phyloP scores from a whole-genome alignment of 1,139 yeast species.

The Scheffersomyces illinoinensis region DNA sequence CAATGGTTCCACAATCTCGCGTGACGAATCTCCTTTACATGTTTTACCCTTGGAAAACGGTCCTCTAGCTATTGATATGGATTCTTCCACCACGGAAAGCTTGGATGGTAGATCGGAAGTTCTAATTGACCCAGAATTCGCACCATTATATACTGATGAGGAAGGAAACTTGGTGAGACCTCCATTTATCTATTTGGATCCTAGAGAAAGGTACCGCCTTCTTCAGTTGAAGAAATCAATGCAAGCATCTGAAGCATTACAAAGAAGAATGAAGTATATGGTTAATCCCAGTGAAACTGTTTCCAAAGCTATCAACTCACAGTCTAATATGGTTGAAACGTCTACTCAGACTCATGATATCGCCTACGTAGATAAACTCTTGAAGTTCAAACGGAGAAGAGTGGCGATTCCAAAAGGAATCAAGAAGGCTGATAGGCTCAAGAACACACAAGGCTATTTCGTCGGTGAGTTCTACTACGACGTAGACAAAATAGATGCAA shows the following conservation, averaged over 20 bases:
- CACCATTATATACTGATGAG: conserved; percentile 36
- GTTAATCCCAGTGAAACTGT: conserved; percentile 42
- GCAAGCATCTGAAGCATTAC: conserved; percentile 36
- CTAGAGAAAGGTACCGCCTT: conserved; percentile 44
- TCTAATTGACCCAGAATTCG: conserved; percentile 29
- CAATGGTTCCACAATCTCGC: not conserved
- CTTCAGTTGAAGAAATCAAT: conserved; percentile 41
- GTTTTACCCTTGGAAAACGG: conserved; percentile 1
- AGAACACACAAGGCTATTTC: conserved; percentile 25
- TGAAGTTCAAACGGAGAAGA: conserved; percentile 11
- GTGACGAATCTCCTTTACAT: conserved; percentile 12
- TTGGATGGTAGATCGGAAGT: not conserved
- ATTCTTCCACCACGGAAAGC: not conserved
- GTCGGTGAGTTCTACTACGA: conserved; percentile 43
- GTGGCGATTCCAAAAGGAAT: conserved; percentile 1
- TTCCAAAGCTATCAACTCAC: conserved; percentile 11
- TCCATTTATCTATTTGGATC: conserved; percentile 49
- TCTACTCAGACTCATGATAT: conserved; percentile 44
- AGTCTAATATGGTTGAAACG: conserved; percentile 34
- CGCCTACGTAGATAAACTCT: conserved; percentile 23
- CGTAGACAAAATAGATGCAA: conserved; percentile 14
- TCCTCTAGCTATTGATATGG: not conserved
- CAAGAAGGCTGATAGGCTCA: conserved; percentile 16
- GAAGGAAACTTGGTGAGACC: conserved; percentile 45
- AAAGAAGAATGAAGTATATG: conserved; percentile 38